Conservation (phyloP, 345 rosid species). For the Boechera stricta region DNA sequence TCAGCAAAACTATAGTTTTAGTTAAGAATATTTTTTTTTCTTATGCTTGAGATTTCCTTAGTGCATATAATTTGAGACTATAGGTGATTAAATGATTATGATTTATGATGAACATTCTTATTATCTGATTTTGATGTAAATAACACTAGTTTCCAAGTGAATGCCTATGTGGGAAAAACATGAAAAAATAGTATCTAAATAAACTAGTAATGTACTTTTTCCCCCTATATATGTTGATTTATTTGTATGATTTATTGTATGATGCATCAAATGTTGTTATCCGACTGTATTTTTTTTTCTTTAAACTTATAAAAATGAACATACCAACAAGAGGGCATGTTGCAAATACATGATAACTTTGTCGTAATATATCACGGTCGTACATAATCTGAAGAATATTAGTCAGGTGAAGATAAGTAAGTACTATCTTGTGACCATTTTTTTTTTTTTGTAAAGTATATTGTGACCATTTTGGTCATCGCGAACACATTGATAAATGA, state of each 20-base stretch:
- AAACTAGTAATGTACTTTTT: neutral
- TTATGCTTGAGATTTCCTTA: neutral
- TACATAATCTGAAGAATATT: slow-evolving; percentile 7
- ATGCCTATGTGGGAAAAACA: neutral
- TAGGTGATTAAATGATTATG: neutral
- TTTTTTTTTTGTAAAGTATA: neutral
- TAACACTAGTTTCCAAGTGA: neutral
- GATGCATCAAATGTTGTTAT: neutral
- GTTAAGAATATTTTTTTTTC: neutral
- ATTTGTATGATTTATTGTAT: neutral
- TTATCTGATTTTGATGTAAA: neutral
- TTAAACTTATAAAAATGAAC: neutral
- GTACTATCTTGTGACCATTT: slow-evolving; percentile 6
- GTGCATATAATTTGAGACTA: neutral
- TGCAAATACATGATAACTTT: slow-evolving; percentile 21
- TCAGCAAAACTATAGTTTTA: neutral
- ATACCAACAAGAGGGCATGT: slow-evolving; percentile 27
- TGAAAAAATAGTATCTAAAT: neutral
- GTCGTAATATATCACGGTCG: slow-evolving; percentile 36
- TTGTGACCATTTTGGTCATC: slow-evolving; percentile 9
- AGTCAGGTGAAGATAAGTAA: slow-evolving; percentile 33
- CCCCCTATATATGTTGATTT: neutral
- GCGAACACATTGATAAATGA: slow-evolving; percentile 1
- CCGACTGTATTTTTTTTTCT: neutral
- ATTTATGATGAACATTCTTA: neutral